Base-by-base conservation (phyloP, 805 yeast genomes). In the Metschnikowia similis region DNA sequence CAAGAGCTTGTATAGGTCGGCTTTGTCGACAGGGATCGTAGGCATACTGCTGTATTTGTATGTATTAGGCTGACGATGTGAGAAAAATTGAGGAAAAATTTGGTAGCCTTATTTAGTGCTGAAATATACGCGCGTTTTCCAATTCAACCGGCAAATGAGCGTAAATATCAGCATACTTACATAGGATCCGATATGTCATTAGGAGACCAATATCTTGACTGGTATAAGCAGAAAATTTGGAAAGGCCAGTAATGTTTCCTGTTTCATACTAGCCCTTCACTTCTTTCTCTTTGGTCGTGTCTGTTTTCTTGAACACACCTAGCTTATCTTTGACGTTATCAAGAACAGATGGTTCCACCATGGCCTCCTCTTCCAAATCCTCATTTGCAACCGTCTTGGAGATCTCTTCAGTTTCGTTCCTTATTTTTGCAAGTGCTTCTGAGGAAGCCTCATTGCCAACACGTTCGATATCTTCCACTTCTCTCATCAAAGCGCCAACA, bases 21-120 rank as follows among this genome's bases (percentile, higher is more conserved):
- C 87, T 67, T 95, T 91, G 69, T 94, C 97, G 56, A 94, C 97
- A 30, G 96, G 80, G 65, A 94, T 79, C 70, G 99, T 94, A 74
- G 99, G 99, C 99, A 94, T 94, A 47, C 45, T 70, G 50, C 40
- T 28, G 28, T 45, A 29, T 39, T 21, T 26, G 36, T 47, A 34
- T 16, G n/a, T 28, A 11, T 21, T 16, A 42, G 48, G 48, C 48
- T 41, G 30, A 31, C 32, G 21, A 39, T 21, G 41, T 44, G 47
- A 44, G 49, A 45, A 47, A 53, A 50, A 45, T 49, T 41, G 42
- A 46, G 34, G 52, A 52, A 56, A 54, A 54, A 41, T 37, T 52
- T 53, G 44, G 50, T 47, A 48, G 37, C 45, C 10, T 31, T 21
- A 35, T 31, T 52, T 53, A 56, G 58, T 48, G 47, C 53, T 42